phyloP scores from a whole-genome alignment of 441 rosid species.

The Cnidoscolus chayamansa region DNA sequence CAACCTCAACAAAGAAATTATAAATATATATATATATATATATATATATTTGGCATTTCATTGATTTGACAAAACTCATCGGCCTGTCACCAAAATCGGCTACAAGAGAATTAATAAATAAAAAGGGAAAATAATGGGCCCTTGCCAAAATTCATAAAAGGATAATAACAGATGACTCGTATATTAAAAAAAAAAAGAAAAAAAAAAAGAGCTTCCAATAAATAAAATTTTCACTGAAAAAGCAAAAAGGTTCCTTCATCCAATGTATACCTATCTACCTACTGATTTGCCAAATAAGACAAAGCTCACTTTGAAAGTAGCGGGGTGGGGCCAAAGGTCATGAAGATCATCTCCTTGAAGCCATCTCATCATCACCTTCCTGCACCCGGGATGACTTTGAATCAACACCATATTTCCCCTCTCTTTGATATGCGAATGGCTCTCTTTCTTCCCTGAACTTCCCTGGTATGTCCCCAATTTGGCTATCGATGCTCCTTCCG shows the following conservation, averaged over 20 bases:
- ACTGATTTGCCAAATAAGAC: not conserved
- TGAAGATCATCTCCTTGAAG: not conserved
- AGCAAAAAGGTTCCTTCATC: not conserved
- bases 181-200: too few relatives aligned
- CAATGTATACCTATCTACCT: not conserved
- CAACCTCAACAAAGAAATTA: not conserved
- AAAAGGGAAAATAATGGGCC: not conserved
- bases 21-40: not conserved
- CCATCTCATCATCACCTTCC: not conserved
- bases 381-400: not conserved
- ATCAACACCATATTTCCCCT: conserved; percentile 1
- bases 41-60: not conserved
- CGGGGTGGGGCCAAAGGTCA: not conserved
- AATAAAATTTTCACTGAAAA: not conserved
- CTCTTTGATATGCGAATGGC: not conserved
- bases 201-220: not conserved
- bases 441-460: not conserved
- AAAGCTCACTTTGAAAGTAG: not conserved
- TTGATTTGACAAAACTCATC: not conserved
- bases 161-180: too few relatives aligned
- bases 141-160: not conserved
- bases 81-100: not conserved
- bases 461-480: not conserved
- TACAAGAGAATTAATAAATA: not conserved
- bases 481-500: not conserved